Evolutionary conservation across 169 alveolate genomes (phyloP), one percentile per base, ranked within the genome.

Genomic region (Eimeria necatrix): DNA sequence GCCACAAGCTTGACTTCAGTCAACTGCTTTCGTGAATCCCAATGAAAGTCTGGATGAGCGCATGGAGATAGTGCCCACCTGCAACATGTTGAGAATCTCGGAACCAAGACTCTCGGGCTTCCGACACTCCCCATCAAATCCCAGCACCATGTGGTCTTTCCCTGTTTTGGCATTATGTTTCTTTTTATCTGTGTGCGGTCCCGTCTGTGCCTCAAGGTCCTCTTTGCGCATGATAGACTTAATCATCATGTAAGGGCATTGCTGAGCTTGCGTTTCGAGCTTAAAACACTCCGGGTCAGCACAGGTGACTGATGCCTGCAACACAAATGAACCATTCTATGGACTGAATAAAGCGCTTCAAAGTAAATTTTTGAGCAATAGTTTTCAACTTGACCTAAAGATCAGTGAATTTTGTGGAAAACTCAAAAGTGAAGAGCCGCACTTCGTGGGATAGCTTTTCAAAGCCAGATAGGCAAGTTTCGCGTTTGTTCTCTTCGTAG

Each of bases 401-500:
- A 26, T 0, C 56, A 12, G 53, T 48, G 32, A 7, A 4, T 20
- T 16, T 46, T 6, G 7, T 18, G 5, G 26, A 14, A 73, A 16
- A 6, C 20, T 12, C 26, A 14, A 32, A 4, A 4, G 48, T 48
- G 20, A 48, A 20, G 24, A 3, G 12, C 4, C 68, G 1, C 48
- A 91, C 95, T 49, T 91, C 90, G 10, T 52, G 78, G 14, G 91
- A 41, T 32, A 91, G 95, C 84, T 71, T 59, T 60, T 91, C 95
- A 59, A 91, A 91, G 61, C 95, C 95, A 4, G 95, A 91, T 22
- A 91, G 91, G 71, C 95, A 91, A 53, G 91, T 78, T 18, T 53
- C 95, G 52, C 91, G 60, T 70, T 56, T 76, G 74, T 20, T 22
- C 9, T 91, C 95, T 22, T 91, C 80, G 49, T 74, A 52, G 91